Base-by-base conservation (phyloP, 768 basidiomycete genomes). In the Strobilomyces echinocephalus region DNA sequence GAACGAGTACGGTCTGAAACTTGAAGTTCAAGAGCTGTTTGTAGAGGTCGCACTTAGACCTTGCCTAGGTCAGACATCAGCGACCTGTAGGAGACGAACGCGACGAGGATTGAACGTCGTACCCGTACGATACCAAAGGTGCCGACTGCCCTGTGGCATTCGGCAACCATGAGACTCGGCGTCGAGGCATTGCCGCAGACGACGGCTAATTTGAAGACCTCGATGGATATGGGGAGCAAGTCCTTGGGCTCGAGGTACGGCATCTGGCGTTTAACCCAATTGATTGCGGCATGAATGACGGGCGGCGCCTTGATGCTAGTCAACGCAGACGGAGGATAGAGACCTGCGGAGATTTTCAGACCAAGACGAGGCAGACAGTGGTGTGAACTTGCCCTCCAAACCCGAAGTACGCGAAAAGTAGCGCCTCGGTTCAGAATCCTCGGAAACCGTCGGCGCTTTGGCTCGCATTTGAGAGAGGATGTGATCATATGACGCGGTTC, bases 131-230 rank as follows among this genome's bases (percentile, higher is more conserved):
- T 81, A 14, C 91, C 85, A 61, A 88, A 90, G 1, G 85, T 88
- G 24, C 94, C 95, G 40, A 83, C 75, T 1, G 83, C 85, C n/a
- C 75, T 74, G 51, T 80, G 76, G 60, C 95, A 97, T 63, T 93
- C 90, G 0, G 83, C 81, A 24, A 97, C 84, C 38, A 95, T 77
- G 6, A 97, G 72, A 61, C 76, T 86, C 0, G 88, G 87, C 0
- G 92, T 97, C 0, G 95, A 90, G 20, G 80, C 72, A 71, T 95
- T 97, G 11, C 95, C 95, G 18, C 86, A 79, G 18, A 88, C 81
- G 44, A 98, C 82, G 16, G 88, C 88, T 24, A 91, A 91, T 49
- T 85, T 91, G 33, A 75, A 73, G n/a, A 87, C 75, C 55, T 84
- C 80, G 49, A 97, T 76, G 24, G 91, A 89, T 53, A 97, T 67